Percentiles rank a stretch among this genome's conserved stretches.
These are phyloP conservation scores for Dictyostelium brefeldianum DNA, from an alignment of 78 protist species.

Conservation along the genomic window DNA sequence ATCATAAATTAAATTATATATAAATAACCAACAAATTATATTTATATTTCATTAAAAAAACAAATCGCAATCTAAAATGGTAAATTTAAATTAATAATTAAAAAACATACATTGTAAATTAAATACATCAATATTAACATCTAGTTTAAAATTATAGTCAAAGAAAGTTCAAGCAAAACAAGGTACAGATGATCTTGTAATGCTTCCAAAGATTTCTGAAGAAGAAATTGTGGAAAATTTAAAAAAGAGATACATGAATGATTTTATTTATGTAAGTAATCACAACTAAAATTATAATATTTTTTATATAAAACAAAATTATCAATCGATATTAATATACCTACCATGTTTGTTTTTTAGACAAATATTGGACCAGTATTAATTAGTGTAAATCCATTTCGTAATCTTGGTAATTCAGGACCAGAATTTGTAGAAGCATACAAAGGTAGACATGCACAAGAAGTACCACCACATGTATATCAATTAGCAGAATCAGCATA, in stretches of 20 bases:
- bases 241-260: constrained; percentile 86
- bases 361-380: constrained; percentile 94
- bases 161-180: constrained; percentile 85
- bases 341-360: constrained; percentile 1
- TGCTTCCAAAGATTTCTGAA: constrained; percentile 88
- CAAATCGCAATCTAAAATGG: not conserved
- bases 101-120: not conserved
- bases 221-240: constrained; percentile 89
- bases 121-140: not conserved
- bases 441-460: constrained; percentile 85
- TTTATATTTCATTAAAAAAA: not conserved
- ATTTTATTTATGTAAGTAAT: constrained; percentile 88
- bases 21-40: not conserved
- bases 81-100: not conserved
- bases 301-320: not conserved
- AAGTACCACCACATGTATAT: constrained; percentile 93
- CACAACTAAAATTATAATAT: not conserved
- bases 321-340: not conserved
- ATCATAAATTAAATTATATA: not conserved
- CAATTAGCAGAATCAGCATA: constrained; percentile 94
- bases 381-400: constrained; percentile 94
- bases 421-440: constrained; percentile 72
- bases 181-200: constrained; percentile 93
- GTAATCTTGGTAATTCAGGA: constrained; percentile 75
- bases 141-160: constrained; percentile 27